Percentiles rank a stretch among this genome's conserved stretches.
Conservation (phyloP, 2,329 filamentous ascomycete genomes). For the Camillea tinctor region DNA sequence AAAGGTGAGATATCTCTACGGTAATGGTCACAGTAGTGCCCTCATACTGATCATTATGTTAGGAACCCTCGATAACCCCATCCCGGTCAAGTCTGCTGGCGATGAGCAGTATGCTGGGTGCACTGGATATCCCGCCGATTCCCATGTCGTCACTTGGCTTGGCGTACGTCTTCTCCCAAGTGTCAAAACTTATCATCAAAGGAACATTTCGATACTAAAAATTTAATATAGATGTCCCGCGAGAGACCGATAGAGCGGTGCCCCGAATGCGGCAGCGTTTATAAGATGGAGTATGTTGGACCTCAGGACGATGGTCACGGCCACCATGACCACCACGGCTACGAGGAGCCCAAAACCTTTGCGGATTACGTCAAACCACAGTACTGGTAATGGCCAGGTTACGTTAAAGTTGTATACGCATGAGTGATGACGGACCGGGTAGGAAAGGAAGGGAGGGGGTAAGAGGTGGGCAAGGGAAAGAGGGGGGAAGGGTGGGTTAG, state of each 20-base stretch:
- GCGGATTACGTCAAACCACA: slow-evolving; percentile 94
- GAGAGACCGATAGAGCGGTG: slow-evolving; percentile 92
- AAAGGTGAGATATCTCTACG: slow-evolving; percentile 55
- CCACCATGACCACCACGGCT: slow-evolving; percentile 58
- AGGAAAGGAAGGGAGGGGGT: slow-evolving; percentile 5
- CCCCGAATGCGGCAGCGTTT: slow-evolving; percentile 92
- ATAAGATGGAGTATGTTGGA: slow-evolving; percentile 97
- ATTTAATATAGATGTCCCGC: slow-evolving; percentile 65
- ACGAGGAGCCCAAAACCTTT: slow-evolving; percentile 91
- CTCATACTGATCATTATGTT: slow-evolving; percentile 23
- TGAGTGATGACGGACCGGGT: slow-evolving; percentile 1
- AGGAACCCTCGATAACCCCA: slow-evolving; percentile 89
- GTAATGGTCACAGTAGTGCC: slow-evolving; percentile 1
- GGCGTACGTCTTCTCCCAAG: slow-evolving; percentile 59
- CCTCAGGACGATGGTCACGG: slow-evolving; percentile 67
- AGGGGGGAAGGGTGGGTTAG: too few relatives aligned
- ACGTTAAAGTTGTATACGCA: not conserved
- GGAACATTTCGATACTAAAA: not conserved
- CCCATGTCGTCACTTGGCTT: slow-evolving; percentile 87
- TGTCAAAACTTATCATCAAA: slow-evolving; percentile 1
- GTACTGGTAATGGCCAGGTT: slow-evolving; percentile 68
- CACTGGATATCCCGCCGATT: slow-evolving; percentile 91
- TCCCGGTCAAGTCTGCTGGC: slow-evolving; percentile 85
- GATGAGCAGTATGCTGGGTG: slow-evolving; percentile 97
- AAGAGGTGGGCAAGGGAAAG: slow-evolving; percentile 3